Evolutionary conservation across 306 rosid species (phyloP), one percentile per base, ranked within the genome.

Genomic region (Vicia villosa): DNA sequence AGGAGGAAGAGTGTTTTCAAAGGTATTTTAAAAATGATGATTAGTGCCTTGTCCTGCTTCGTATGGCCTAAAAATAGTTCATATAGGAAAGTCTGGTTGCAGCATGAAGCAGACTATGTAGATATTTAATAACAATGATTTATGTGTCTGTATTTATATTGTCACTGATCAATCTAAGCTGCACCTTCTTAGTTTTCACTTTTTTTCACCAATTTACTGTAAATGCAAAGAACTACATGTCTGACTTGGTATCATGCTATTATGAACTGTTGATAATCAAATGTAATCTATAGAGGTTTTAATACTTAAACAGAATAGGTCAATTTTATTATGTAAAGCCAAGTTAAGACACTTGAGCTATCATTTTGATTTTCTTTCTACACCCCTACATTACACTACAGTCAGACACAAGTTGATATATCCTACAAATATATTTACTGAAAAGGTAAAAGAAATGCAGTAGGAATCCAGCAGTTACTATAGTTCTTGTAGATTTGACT

Each of bases 1-100:
- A 77, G 68, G 81, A 72, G 57, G 96, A 89, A 63, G 81, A 79
- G 41, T 78, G 80, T 45, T 89, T 86, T 45, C 66, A 72, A 10
- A 85, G 86, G 64, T 89, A 86, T 72, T 81, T 83, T 55, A 64
- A 70, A 61, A 60, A 65, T 34, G 78, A 36, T 43, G 81, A 49
- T 54, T 81, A 81, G 75, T 17, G 47, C 45, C 57, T 60, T 70
- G 42, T 47, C 45, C 36, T 8, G 14, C 26, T 56, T 12, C 7
- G 2, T 37, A 16, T 66, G 69, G 58, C 59, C 38, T 12, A 16
- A 71, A 36, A 64, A 63, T 34, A 63, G 36, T 17, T 49, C 55
- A 59, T 3, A 54, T 20, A 72, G 63, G 72, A 32, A 60, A 68
- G 47, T 16, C 8, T 28, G 51, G 37, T 50, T 41, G 67, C 67